Evolutionary conservation across 2,329 filamentous ascomycete genomes (phyloP).

Genomic region (Arthrinium phaeospermum): DNA sequence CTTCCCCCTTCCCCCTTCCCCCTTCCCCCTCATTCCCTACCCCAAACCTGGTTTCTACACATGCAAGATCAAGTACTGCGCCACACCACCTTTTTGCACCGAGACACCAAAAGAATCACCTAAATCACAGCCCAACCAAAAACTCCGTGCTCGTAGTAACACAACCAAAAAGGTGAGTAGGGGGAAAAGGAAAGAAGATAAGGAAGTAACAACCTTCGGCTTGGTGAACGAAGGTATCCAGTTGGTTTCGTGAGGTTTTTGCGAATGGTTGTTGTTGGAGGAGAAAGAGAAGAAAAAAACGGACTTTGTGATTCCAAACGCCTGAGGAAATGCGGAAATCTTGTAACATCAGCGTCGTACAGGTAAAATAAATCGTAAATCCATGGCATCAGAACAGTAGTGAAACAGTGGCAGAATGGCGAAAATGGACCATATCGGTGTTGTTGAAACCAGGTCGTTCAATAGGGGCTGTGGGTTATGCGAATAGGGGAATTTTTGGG

Average conservation of each 20-base stretch:
- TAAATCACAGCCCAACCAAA: background rate
- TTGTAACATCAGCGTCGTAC: background rate
- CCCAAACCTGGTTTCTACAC: background rate
- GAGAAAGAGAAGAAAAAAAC: background rate
- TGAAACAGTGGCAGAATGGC: background rate
- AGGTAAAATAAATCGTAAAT: background rate
- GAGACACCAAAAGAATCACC: background rate
- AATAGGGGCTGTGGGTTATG: background rate
- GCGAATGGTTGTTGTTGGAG: background rate
- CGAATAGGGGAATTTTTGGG: background rate
- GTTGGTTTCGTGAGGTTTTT: background rate
- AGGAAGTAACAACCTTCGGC: background rate
- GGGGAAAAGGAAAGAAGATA: too few relatives aligned
- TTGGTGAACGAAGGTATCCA: background rate
- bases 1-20: background rate
- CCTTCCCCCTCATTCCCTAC: background rate
- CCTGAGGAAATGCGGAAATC: background rate
- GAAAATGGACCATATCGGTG: background rate
- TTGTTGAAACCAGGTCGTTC: background rate
- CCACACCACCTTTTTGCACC: background rate
- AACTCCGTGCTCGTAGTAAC: background rate
- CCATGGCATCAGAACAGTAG: background rate
- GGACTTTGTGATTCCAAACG: background rate
- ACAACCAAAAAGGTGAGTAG: background rate
- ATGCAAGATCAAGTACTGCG: constrained; percentile 7